Conservation (phyloP, 2,329 filamentous ascomycete species). For the Fusarium citri region DNA sequence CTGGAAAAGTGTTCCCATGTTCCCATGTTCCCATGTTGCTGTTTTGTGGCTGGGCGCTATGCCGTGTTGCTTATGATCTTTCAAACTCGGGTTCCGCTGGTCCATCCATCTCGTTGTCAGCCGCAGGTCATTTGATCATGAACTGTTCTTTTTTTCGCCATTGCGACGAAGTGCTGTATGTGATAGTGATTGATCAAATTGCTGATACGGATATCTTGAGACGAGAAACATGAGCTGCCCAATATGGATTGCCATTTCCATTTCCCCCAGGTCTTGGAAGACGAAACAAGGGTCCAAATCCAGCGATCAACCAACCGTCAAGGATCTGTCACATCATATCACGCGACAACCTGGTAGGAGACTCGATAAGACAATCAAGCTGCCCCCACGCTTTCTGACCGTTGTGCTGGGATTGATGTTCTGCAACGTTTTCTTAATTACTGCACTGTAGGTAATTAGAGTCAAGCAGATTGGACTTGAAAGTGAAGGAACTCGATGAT, state of each 20-base stretch:
- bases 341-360: slow-evolving; percentile 42
- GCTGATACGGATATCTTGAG: slow-evolving; percentile 35
- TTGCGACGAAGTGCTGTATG: neutral
- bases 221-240: slow-evolving; percentile 21
- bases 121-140: neutral
- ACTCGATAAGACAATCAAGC: slow-evolving; percentile 35
- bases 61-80: slow-evolving; percentile 12
- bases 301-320: slow-evolving; percentile 10
- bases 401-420: slow-evolving; percentile 34
- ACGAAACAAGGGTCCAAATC: slow-evolving; percentile 35
- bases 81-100: slow-evolving; percentile 4
- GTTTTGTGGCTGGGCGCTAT: slow-evolving; percentile 18
- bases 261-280: slow-evolving; percentile 39
- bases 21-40: slow-evolving; percentile 18
- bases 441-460: neutral
- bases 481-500: slow-evolving; percentile 12
- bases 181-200: slow-evolving; percentile 1
- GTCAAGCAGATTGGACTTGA: neutral
- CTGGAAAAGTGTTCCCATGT: slow-evolving; percentile 23
- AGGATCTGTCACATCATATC: slow-evolving; percentile 28
- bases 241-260: slow-evolving; percentile 33
- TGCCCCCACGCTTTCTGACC: slow-evolving; percentile 31
- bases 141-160: neutral
- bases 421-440: neutral
- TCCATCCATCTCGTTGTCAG: slow-evolving; percentile 4